Conservation (phyloP, 208 protist species). For the Acanthamoeba royreba region DNA sequence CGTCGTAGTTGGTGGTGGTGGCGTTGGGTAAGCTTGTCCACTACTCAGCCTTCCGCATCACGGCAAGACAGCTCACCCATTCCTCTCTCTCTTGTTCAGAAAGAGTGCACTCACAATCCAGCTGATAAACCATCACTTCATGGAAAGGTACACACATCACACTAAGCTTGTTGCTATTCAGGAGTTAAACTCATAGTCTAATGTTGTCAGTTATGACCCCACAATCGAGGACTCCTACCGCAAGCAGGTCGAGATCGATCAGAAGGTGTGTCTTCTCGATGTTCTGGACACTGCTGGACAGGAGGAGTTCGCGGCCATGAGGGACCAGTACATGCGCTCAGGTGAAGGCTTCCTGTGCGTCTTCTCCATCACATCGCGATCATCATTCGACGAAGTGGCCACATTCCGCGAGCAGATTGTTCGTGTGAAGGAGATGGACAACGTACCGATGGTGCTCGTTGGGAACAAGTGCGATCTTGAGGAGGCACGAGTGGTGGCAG, state of each 20-base stretch:
- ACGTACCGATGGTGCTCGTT: constrained; percentile 63
- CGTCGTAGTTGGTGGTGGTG: too few relatives aligned
- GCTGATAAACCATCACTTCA: constrained; percentile 76
- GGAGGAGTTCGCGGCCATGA: constrained; percentile 79
- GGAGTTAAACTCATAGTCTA: too few relatives aligned
- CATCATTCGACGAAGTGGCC: constrained; percentile 74
- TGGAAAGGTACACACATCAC: constrained; percentile 74
- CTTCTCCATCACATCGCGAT: constrained; percentile 66
- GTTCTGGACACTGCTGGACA: constrained; percentile 80
- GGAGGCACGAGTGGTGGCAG: constrained; percentile 66
- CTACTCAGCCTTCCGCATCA: too few relatives aligned
- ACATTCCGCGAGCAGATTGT: constrained; percentile 72
- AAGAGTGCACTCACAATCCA: constrained; percentile 83
- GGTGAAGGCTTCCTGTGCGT: constrained; percentile 77
- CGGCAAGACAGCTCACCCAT: too few relatives aligned
- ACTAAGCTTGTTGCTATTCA: too few relatives aligned
- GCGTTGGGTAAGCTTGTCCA: too few relatives aligned
- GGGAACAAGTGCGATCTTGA: constrained; percentile 84
- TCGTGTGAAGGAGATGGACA: constrained; percentile 75
- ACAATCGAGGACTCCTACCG: background rate
- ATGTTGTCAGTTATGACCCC: background rate
- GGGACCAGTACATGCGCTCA: constrained; percentile 73
- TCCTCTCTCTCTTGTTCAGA: too few relatives aligned
- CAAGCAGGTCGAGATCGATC: constrained; percentile 65
- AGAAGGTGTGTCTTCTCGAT: constrained; percentile 66